phyloP scores from a whole-genome alignment of 2,329 filamentous ascomycete species.

The Fusarium decemcellulare region DNA sequence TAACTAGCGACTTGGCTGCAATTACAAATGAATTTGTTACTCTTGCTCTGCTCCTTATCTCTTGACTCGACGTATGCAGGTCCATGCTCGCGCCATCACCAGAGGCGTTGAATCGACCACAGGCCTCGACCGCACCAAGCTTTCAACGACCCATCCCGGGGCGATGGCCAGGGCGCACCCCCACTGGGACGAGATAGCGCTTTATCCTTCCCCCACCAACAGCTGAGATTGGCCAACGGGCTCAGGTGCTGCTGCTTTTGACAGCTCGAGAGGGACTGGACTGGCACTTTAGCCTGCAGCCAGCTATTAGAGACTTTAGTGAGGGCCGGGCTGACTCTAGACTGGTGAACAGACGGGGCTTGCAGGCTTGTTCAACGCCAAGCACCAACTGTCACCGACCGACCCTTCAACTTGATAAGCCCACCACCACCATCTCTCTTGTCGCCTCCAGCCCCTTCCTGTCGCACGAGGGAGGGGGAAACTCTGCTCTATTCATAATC shows the following conservation, averaged over 20 bases:
- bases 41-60: slow-evolving; percentile 6
- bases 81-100: not conserved
- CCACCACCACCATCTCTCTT: slow-evolving; percentile 31
- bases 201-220: slow-evolving; percentile 19
- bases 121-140: slow-evolving; percentile 15
- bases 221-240: slow-evolving; percentile 28
- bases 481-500: slow-evolving; percentile 5
- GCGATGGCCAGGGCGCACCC: slow-evolving; percentile 27
- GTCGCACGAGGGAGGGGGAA: not conserved
- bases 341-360: not conserved
- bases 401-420: slow-evolving; percentile 42
- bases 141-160: slow-evolving; percentile 3
- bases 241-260: slow-evolving; percentile 22
- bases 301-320: not conserved
- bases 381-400: slow-evolving; percentile 35
- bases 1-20: no score
- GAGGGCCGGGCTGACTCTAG: not conserved
- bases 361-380: slow-evolving; percentile 30
- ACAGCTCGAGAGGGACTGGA: slow-evolving; percentile 32
- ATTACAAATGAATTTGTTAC: not conserved
- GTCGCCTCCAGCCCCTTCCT: slow-evolving; percentile 39
- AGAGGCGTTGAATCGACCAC: not conserved
- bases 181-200: slow-evolving; percentile 34
- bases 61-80: not conserved
- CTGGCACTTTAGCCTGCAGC: slow-evolving; percentile 10